A percentile compares a stretch with the other conserved stretches of the same genome.
phyloP scores from a whole-genome alignment of 179 eudicot species.

The Beta macrorhiza region DNA sequence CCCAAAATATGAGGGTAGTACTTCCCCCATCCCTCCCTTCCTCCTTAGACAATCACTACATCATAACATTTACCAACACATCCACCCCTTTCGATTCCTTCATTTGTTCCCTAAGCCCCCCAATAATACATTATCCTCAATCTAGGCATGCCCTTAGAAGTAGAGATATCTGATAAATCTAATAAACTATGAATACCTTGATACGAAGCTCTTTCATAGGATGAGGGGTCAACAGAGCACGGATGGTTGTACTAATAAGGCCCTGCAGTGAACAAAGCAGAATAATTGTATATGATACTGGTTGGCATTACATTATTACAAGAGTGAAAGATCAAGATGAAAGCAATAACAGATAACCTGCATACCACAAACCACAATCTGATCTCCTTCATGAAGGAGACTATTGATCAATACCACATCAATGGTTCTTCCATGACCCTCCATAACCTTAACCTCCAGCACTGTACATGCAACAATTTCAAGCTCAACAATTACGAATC shows the following conservation, averaged over 20 bases:
- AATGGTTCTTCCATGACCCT: slow-evolving; percentile 93
- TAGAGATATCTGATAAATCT: not conserved
- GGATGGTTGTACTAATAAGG: slow-evolving; percentile 76
- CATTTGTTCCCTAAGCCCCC: no score
- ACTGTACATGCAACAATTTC: slow-evolving; percentile 63
- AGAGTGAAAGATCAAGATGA: not conserved
- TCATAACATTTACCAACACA: no score
- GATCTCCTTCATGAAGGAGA: slow-evolving; percentile 92
- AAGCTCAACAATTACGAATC: slow-evolving; percentile 19
- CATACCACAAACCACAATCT: slow-evolving; percentile 91
- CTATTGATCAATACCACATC: slow-evolving; percentile 95
- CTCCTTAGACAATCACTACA: no score
- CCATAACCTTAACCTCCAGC: slow-evolving; percentile 93
- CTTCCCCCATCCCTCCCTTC: no score
- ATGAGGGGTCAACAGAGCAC: slow-evolving; percentile 90
- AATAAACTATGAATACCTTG: slow-evolving; percentile 45
- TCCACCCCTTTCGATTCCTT: no score
- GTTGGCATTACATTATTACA: not conserved
- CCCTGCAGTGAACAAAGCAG: slow-evolving; percentile 46
- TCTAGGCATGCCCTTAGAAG: no score
- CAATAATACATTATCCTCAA: no score
- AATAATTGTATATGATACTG: not conserved
- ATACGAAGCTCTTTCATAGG: slow-evolving; percentile 97
- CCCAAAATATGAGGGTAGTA: no score
- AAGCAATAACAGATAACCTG: slow-evolving; percentile 47